Percentiles rank a stretch among this genome's conserved stretches.
Conservation (phyloP, 805 yeast genomes). For the Nakazawaea populi region DNA sequence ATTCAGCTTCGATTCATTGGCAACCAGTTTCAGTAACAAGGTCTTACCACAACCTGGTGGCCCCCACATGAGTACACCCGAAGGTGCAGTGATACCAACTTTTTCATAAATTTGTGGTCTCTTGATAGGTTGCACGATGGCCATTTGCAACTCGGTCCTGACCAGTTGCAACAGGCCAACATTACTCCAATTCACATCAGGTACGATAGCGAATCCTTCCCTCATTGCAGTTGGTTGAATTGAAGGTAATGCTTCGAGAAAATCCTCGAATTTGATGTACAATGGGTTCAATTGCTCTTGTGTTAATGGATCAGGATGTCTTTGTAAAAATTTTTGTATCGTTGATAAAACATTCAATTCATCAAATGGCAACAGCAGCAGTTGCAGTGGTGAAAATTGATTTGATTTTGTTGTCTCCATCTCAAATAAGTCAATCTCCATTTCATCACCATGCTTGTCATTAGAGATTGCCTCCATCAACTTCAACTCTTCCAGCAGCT, state of each 20-base stretch:
- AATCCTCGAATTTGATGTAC: conserved; percentile 74
- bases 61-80: conserved; percentile 97
- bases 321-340: conserved; percentile 63
- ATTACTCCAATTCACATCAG: conserved; percentile 93
- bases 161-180: conserved; percentile 84
- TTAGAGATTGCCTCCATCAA: conserved; percentile 7
- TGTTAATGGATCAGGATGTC: conserved; percentile 77
- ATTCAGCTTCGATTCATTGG: conserved; percentile 94
- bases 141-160: conserved; percentile 90
- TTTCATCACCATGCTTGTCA: conserved; percentile 15
- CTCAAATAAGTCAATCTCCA: conserved; percentile 14
- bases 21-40: conserved; percentile 92
- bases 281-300: conserved; percentile 70
- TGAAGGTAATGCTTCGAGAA: conserved; percentile 78
- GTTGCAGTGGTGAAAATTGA: background rate
- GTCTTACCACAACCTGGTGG: conserved; percentile 99
- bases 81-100: conserved; percentile 94
- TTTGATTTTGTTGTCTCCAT: background rate
- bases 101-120: conserved; percentile 83
- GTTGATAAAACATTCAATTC: conserved; percentile 34
- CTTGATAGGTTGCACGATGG: conserved; percentile 93
- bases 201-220: conserved; percentile 98
- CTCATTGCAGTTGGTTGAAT: conserved; percentile 97
- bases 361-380: background rate
- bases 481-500: conserved; percentile 14